Conservation (phyloP, 2,329 filamentous ascomycete species). For the Aplosporella prunicola region DNA sequence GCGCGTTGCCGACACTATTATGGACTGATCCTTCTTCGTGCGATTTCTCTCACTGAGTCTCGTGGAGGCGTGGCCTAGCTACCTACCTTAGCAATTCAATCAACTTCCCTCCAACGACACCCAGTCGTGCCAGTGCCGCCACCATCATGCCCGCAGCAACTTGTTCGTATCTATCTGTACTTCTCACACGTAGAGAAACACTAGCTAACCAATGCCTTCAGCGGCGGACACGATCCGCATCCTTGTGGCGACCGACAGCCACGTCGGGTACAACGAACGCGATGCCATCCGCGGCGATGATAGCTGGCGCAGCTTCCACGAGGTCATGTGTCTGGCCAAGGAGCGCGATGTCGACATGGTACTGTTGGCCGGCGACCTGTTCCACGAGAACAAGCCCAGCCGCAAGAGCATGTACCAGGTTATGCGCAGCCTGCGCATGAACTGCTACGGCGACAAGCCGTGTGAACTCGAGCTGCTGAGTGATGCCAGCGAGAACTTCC, state of each 20-base stretch:
- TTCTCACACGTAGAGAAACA: no score
- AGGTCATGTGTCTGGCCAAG: conserved; percentile 82
- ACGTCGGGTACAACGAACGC: conserved; percentile 93
- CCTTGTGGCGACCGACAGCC: conserved; percentile 88
- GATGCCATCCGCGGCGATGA: conserved; percentile 93
- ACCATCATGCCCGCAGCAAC: no score
- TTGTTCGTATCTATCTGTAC: no score
- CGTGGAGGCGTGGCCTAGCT: no score
- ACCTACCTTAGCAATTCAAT: no score
- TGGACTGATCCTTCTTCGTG: no score
- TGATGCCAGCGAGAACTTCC: conserved; percentile 84
- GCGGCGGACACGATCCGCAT: conserved; percentile 93
- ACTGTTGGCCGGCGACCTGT: conserved; percentile 84
- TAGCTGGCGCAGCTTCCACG: conserved; percentile 93
- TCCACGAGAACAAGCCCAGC: conserved; percentile 96
- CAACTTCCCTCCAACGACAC: no score
- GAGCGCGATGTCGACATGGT: conserved; percentile 96
- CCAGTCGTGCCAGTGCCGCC: no score
- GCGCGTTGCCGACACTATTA: no score
- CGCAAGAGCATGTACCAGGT: conserved; percentile 95
- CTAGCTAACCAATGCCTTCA: no score
- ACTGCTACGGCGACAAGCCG: conserved; percentile 89
- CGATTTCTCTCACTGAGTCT: no score
- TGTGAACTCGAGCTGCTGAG: conserved; percentile 92
- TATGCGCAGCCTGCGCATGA: conserved; percentile 86